These are phyloP conservation scores for Papiliotrema laurentii DNA, from an alignment of 1,284 basidiomycete species.

Conservation along the genomic window DNA sequence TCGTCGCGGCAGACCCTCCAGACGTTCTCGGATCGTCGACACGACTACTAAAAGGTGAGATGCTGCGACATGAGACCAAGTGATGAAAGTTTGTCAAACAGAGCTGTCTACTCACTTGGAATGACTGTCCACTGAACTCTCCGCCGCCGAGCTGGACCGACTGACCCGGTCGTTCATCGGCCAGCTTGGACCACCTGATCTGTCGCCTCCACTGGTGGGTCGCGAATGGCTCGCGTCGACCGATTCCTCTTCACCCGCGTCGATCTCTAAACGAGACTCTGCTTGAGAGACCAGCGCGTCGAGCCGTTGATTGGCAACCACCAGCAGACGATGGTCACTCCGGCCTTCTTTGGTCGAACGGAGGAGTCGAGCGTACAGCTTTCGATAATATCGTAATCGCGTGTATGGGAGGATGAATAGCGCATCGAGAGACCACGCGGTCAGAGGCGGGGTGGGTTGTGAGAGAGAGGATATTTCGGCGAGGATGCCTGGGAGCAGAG, in stretches of 20 bases:
- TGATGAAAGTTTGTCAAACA: neutral
- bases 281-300: constrained; percentile 67
- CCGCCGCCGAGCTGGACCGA: constrained; percentile 35
- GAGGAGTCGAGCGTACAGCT: constrained; percentile 79
- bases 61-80: constrained; percentile 20
- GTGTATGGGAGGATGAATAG: constrained; percentile 81
- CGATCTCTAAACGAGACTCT: constrained; percentile 56
- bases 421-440: constrained; percentile 75
- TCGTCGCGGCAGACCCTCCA: constrained; percentile 34
- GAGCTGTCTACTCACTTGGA: too few species aligned
- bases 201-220: constrained; percentile 5
- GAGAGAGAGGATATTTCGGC: constrained; percentile 62
- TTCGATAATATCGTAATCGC: constrained; percentile 87
- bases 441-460: constrained; percentile 53
- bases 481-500: constrained; percentile 65
- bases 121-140: constrained; percentile 37
- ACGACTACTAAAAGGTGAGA: constrained; percentile 43
- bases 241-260: constrained; percentile 37
- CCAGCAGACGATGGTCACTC: constrained; percentile 78
- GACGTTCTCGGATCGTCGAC: constrained; percentile 37
- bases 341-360: constrained; percentile 83
- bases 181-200: constrained; percentile 28
- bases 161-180: constrained; percentile 32
- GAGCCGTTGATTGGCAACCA: constrained; percentile 74
- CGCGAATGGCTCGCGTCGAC: constrained; percentile 1